Base-by-base conservation (phyloP, 495 filamentous ascomycete species). In the Corynascus novoguineensis region DNA sequence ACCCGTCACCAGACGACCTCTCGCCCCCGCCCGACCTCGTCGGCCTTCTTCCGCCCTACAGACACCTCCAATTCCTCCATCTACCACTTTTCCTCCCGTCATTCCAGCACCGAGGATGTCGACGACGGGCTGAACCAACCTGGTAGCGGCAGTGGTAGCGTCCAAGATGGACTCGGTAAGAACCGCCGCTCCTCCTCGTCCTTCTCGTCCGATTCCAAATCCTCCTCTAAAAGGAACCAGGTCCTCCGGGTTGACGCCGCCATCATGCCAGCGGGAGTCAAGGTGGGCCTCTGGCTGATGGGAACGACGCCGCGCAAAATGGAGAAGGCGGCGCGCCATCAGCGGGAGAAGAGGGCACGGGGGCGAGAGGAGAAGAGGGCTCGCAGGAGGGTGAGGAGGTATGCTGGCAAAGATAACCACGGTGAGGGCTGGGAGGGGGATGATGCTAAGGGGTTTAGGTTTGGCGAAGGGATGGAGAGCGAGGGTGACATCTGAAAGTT, bases 241-340 rank as follows among this genome's bases (percentile, higher is more conserved):
- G 42, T 11, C 6, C 31, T 40, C 31, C 19, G 32, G 4, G 0
- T 48, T 3, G 32, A 56, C 32, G 5, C 7, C 3, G 1, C 4
- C 14, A 22, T 7, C 8, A 21, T 56, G 15, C 21, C 42, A 0
- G 5, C 34, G 5, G n/a, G 15, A 15, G 34, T 22, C 0, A 21
- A 34, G 9, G 8, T 47, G 6, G 53, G 42, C 21, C 5, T 56
- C 22, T 56, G 22, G 21, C 10, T 56, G 31, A 56, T 56, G 53
- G 44, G 53, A 0, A 49, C 53, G n/a, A 48, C 53, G 14, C 53
- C 42, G 0, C 0, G 15, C 14, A 21, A 32, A 32, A 22, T 53
- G 28, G 31, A 38, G 31, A 28, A 15, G 24, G 56, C 40, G 21
- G 41, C 38, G 31, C 31, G n/a, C 31, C 14, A 3, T 31, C 12